Conservation (phyloP, 495 filamentous ascomycete genomes). For the Penicillium malachiteum region DNA sequence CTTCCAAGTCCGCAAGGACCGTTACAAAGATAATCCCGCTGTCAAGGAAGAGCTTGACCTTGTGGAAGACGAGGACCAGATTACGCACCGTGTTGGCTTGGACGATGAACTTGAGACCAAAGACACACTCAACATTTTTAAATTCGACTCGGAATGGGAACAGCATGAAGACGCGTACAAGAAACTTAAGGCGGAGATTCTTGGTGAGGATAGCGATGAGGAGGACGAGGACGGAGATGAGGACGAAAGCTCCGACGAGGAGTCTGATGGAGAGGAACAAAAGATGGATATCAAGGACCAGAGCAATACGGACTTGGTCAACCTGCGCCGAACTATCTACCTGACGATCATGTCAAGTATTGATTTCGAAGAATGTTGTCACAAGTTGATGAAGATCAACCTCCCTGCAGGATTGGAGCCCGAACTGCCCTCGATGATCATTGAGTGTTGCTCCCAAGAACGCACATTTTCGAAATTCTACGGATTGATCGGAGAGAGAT, state of each 20-base stretch:
- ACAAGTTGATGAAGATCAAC: conserved; percentile 91
- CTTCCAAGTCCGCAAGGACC: conserved; percentile 94
- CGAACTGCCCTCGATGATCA: conserved; percentile 92
- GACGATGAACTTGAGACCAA: conserved; percentile 80
- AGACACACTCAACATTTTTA: conserved; percentile 91
- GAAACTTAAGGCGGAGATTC: conserved; percentile 85
- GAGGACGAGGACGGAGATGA: conserved; percentile 69
- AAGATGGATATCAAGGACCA: conserved; percentile 95
- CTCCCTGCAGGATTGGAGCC: conserved; percentile 84
- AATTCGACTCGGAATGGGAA: conserved; percentile 86
- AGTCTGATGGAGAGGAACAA: conserved; percentile 70
- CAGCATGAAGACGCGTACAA: conserved; percentile 88
- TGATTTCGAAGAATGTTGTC: conserved; percentile 91
- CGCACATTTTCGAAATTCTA: conserved; percentile 96
- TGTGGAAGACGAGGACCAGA: conserved; percentile 96
- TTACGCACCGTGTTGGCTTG: conserved; percentile 78
- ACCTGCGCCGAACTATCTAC: conserved; percentile 91
- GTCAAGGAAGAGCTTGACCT: conserved; percentile 92
- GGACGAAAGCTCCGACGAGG: conserved; percentile 75
- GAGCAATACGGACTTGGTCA: conserved; percentile 91
- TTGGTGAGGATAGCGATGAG: conserved; percentile 83
- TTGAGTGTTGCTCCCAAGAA: conserved; percentile 94
- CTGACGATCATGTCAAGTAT: conserved; percentile 94
- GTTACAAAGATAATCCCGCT: conserved; percentile 90
- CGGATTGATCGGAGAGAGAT: conserved; percentile 88